Conservation (phyloP, 495 filamentous ascomycete genomes). For the Penicillium herquei region DNA sequence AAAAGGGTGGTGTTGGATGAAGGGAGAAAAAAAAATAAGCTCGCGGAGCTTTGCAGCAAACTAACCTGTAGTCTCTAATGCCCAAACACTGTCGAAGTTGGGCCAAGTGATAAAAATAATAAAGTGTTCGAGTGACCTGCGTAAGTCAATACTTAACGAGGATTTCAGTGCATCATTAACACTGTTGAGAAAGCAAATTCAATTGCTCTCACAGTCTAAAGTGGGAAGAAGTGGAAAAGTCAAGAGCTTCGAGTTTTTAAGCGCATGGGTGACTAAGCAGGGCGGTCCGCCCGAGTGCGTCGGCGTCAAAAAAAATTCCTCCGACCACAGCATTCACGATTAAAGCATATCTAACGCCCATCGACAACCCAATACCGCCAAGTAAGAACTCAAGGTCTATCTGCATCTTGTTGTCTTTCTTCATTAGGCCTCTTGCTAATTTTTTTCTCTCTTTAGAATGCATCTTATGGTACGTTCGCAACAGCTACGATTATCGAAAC, state of each 20-base stretch:
- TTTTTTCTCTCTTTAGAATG: slow-evolving; percentile 33
- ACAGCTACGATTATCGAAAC: background rate
- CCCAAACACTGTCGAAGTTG: background rate
- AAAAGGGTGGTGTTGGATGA: slow-evolving; percentile 21
- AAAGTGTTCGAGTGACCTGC: slow-evolving; percentile 1
- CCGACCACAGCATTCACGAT: slow-evolving; percentile 12
- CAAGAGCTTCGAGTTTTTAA: slow-evolving; percentile 28
- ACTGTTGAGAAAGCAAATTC: slow-evolving; percentile 1
- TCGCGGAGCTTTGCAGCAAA: slow-evolving; percentile 2
- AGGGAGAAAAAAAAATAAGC: slow-evolving; percentile 8
- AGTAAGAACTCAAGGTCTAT: slow-evolving; percentile 25
- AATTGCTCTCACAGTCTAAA: slow-evolving; percentile 6
- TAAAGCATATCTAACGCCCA: slow-evolving; percentile 7
- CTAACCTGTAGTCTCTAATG: slow-evolving; percentile 19
- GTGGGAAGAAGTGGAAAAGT: slow-evolving; percentile 23
- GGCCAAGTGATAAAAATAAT: slow-evolving; percentile 1
- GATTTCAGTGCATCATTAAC: slow-evolving; percentile 16
- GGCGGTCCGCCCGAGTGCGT: slow-evolving; percentile 18
- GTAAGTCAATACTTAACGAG: slow-evolving; percentile 3
- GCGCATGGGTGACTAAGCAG: slow-evolving; percentile 34
- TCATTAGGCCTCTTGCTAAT: slow-evolving; percentile 15
- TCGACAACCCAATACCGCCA: slow-evolving; percentile 20
- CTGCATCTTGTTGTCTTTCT: background rate
- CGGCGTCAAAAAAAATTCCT: slow-evolving; percentile 36
- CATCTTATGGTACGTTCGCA: slow-evolving; percentile 51